A percentile compares a stretch with the other conserved stretches of the same genome.
Conservation (phyloP, 257 asterid genomes). For the Primulina eburnea region DNA sequence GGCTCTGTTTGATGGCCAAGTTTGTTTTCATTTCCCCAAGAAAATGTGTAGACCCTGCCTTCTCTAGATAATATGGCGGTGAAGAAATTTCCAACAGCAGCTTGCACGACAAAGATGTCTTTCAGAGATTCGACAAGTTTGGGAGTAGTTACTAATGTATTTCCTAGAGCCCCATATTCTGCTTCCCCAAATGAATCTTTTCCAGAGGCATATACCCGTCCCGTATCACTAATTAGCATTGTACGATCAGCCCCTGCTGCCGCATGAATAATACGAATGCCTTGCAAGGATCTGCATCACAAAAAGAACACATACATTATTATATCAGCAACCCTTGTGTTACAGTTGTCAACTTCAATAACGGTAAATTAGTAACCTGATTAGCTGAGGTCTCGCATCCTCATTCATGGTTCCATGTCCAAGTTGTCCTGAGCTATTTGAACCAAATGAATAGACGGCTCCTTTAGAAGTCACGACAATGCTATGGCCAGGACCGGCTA, state of each 20-base stretch:
- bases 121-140: conserved; percentile 85
- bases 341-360: conserved; percentile 17
- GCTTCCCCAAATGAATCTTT: conserved; percentile 89
- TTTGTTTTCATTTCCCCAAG: conserved; percentile 92
- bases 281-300: conserved; percentile 76
- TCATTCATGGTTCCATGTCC: conserved; percentile 85
- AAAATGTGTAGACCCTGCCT: conserved; percentile 86
- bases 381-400: conserved; percentile 68
- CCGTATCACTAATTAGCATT: conserved; percentile 80
- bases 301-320: conserved; percentile 31
- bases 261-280: conserved; percentile 85
- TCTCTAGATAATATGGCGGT: conserved; percentile 94
- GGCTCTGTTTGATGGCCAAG: conserved; percentile 94
- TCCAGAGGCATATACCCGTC: conserved; percentile 87
- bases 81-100: conserved; percentile 94
- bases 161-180: conserved; percentile 77
- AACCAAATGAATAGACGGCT: conserved; percentile 83
- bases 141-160: conserved; percentile 60
- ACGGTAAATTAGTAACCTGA: conserved; percentile 46
- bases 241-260: conserved; percentile 93
- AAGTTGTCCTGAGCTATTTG: conserved; percentile 90
- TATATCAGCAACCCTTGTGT: conserved; percentile 14
- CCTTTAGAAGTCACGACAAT: conserved; percentile 85
- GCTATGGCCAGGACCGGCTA: conserved; percentile 99
- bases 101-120: conserved; percentile 93